Conservation (phyloP, 2,329 filamentous ascomycete genomes). For the Botrytis tulipae region DNA sequence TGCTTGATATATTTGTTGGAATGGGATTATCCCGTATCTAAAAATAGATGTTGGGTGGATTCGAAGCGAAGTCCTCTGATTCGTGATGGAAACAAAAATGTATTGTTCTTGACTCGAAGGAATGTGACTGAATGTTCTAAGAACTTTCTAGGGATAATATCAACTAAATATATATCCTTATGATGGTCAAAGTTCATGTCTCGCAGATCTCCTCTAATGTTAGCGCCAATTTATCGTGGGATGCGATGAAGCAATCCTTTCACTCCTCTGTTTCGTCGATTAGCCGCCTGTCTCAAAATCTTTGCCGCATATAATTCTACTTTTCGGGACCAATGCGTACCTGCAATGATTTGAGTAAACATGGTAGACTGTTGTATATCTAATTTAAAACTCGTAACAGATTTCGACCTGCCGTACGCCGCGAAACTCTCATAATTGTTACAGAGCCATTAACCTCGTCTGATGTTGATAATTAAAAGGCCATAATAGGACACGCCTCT, state of each 20-base stretch:
- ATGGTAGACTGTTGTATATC: background rate
- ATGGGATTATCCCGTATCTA: constrained; percentile 1
- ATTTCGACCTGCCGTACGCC: background rate
- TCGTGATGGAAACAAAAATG: background rate
- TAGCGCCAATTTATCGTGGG: constrained; percentile 3
- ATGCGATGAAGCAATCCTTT: constrained; percentile 18
- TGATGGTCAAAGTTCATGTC: background rate
- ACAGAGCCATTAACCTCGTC: background rate
- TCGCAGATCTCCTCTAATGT: background rate
- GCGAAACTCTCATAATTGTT: background rate
- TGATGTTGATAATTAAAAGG: background rate
- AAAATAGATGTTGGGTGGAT: constrained; percentile 12
- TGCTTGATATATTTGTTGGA: constrained; percentile 4
- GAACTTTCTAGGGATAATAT: background rate
- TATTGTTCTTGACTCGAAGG: background rate
- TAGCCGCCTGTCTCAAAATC: constrained; percentile 14
- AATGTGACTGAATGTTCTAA: background rate
- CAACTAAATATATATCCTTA: constrained; percentile 8
- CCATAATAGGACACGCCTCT: background rate
- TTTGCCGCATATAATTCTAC: background rate
- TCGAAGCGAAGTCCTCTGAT: constrained; percentile 1
- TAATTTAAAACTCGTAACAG: constrained; percentile 7
- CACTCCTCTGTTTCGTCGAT: constrained; percentile 16
- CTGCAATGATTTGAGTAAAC: background rate
- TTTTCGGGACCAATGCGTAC: background rate